Evolutionary conservation across 1,139 yeast genomes (phyloP).

Genomic region (Waltiozyma sp.): DNA sequence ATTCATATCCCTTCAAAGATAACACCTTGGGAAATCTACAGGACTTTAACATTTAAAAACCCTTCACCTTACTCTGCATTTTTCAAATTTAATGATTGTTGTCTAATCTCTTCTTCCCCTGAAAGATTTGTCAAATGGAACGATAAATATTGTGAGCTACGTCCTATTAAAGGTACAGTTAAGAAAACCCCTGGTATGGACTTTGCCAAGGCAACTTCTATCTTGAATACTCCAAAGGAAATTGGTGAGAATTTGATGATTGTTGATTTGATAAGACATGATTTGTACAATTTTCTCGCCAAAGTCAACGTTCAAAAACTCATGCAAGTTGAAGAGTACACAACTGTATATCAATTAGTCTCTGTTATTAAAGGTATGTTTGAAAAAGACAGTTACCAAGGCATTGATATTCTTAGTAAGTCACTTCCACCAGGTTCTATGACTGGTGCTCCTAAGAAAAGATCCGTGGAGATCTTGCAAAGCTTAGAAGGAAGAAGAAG

Average conservation of each 20-base stretch:
- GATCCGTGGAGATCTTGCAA: constrained; percentile 78
- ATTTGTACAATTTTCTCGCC: constrained; percentile 60
- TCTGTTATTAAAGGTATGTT: constrained; percentile 66
- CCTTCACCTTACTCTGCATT: constrained; percentile 92
- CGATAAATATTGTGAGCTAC: constrained; percentile 48
- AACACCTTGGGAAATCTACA: constrained; percentile 72
- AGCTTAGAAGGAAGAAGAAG: constrained; percentile 40
- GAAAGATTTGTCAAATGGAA: constrained; percentile 85
- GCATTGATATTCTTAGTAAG: constrained; percentile 66
- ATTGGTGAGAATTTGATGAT: constrained; percentile 96
- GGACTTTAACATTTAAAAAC: constrained; percentile 56
- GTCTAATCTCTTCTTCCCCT: constrained; percentile 81
- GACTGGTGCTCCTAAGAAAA: constrained; percentile 98
- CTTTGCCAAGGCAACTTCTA: constrained; percentile 46
- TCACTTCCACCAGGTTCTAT: constrained; percentile 96
- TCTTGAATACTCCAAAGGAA: constrained; percentile 81
- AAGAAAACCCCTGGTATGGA: constrained; percentile 44
- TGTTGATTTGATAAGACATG: constrained; percentile 91
- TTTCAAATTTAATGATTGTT: constrained; percentile 61
- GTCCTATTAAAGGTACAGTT: constrained; percentile 97
- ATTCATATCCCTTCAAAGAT: constrained; percentile 37
- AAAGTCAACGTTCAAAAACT: constrained; percentile 63
- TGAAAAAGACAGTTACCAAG: constrained; percentile 32
- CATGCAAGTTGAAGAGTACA: constrained; percentile 89
- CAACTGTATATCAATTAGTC: constrained; percentile 83